Evolutionary conservation across 352 stramenopile genomes (phyloP).

Genomic region (Phytophthora melonis): DNA sequence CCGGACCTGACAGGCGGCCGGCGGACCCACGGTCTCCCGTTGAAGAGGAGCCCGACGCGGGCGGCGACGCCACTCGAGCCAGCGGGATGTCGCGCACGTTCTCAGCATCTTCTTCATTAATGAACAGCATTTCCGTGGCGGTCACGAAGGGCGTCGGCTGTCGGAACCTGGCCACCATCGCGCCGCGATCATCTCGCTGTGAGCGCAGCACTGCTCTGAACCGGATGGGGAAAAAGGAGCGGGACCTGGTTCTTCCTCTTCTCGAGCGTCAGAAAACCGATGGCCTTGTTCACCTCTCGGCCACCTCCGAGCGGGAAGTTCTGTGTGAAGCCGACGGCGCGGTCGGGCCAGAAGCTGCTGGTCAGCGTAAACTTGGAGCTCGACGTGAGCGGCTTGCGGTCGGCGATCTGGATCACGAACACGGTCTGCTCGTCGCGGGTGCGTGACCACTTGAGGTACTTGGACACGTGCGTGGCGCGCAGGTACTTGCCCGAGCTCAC

Average conservation of each 20-base stretch:
- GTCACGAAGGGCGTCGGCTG: constrained; percentile 57
- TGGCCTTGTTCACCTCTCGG: constrained; percentile 58
- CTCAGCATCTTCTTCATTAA: constrained; percentile 56
- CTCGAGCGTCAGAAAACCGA: constrained; percentile 72
- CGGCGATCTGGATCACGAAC: constrained; percentile 65
- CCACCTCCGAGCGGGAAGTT: constrained; percentile 58
- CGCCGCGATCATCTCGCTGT: constrained; percentile 40
- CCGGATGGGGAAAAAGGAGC: constrained; percentile 72
- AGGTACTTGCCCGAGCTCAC: constrained; percentile 62
- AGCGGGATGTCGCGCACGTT: constrained; percentile 48
- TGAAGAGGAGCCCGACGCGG: constrained; percentile 11
- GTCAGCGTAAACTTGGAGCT: constrained; percentile 68
- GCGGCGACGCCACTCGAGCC: constrained; percentile 39
- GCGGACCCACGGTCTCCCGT: constrained; percentile 2
- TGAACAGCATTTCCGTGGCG: constrained; percentile 60
- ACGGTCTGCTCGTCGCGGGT: constrained; percentile 68
- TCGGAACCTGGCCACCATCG: constrained; percentile 22
- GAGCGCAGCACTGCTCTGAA: constrained; percentile 57
- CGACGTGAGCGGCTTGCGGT: constrained; percentile 57
- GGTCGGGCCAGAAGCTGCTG: constrained; percentile 65
- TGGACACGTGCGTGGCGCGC: constrained; percentile 67
- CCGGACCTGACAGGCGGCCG: constrained; percentile 20
- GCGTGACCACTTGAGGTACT: constrained; percentile 73
- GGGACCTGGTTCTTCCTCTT: constrained; percentile 69
- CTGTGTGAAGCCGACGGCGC: constrained; percentile 65